These are phyloP conservation scores for Brasenia schreberi DNA, from an alignment of 164 flowering plant species.

Conservation along the genomic window DNA sequence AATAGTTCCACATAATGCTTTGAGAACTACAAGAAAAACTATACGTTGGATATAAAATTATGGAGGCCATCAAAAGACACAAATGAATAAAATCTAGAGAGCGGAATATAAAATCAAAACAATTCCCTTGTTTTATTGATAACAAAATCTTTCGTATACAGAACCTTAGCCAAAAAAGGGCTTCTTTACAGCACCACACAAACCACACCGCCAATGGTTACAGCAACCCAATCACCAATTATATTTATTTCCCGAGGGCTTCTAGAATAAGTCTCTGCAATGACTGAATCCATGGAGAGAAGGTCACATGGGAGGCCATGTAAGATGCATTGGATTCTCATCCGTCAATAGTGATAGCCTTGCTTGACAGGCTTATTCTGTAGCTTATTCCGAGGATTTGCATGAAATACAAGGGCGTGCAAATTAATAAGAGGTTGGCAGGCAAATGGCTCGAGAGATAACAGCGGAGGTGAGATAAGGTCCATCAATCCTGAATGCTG, in stretches of 20 bases:
- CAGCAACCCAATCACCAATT: not conserved
- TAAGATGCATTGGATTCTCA: not conserved
- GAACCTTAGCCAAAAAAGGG: not conserved
- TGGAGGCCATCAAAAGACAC: too few species aligned
- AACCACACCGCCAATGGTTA: not conserved
- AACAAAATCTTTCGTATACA: not conserved
- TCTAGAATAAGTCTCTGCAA: not conserved
- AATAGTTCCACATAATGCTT: too few species aligned
- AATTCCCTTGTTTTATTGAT: too few species aligned
- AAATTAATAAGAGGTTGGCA: not conserved
- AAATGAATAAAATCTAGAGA: too few species aligned
- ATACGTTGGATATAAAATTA: too few species aligned
- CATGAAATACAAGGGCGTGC: not conserved
- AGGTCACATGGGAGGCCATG: not conserved
- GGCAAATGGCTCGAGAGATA: not conserved
- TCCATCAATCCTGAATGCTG: not conserved
- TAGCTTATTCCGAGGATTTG: too few species aligned
- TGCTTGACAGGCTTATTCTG: too few species aligned
- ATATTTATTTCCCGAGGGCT: not conserved
- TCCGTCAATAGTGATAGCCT: too few species aligned
- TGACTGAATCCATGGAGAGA: not conserved
- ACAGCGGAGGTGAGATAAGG: not conserved
- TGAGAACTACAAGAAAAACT: too few species aligned
- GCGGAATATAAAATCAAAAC: too few species aligned
- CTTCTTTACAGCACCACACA: not conserved